phyloP scores from a whole-genome alignment of 495 filamentous ascomycete genomes.

The Talaromyces trachyspermus region DNA sequence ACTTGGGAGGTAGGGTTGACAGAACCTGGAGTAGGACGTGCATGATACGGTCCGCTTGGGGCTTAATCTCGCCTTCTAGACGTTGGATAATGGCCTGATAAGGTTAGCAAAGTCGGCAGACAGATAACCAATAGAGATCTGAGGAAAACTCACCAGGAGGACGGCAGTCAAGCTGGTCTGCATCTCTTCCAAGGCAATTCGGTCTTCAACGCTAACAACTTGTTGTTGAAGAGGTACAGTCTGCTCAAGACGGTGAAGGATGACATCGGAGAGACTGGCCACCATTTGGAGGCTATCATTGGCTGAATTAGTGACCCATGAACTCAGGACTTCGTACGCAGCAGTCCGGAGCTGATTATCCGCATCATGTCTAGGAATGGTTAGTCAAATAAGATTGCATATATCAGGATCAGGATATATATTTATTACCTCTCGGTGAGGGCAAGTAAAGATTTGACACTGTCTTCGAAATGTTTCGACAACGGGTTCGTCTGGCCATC shows the following conservation, averaged over 20 bases:
- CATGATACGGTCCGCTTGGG: constrained; percentile 93
- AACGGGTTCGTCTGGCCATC: constrained; percentile 74
- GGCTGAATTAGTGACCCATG: constrained; percentile 84
- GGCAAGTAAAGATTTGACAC: constrained; percentile 73
- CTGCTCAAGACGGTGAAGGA: constrained; percentile 81
- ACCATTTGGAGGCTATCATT: constrained; percentile 76
- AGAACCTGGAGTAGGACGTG: constrained; percentile 74
- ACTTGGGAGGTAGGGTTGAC: constrained; percentile 70
- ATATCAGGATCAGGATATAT: constrained; percentile 9
- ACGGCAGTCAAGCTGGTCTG: constrained; percentile 92
- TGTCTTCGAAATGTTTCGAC: constrained; percentile 87
- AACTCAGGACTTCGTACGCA: constrained; percentile 95
- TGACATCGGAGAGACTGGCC: constrained; percentile 71
- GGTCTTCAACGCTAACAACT: constrained; percentile 94
- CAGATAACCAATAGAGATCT: background rate
- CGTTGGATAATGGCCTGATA: constrained; percentile 73
- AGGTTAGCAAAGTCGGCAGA: constrained; percentile 10
- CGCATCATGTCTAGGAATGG: constrained; percentile 49
- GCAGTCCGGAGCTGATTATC: constrained; percentile 94
- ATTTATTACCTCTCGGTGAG: constrained; percentile 77
- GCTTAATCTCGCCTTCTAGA: constrained; percentile 82
- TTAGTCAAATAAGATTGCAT: constrained; percentile 15
- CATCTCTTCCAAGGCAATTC: constrained; percentile 90
- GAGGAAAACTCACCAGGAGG: constrained; percentile 46
- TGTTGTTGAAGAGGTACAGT: constrained; percentile 88